A percentile compares a stretch with the other conserved stretches of the same genome.
Evolutionary conservation across 305 asterid genomes (phyloP).

Genomic region (Withania somnifera): DNA sequence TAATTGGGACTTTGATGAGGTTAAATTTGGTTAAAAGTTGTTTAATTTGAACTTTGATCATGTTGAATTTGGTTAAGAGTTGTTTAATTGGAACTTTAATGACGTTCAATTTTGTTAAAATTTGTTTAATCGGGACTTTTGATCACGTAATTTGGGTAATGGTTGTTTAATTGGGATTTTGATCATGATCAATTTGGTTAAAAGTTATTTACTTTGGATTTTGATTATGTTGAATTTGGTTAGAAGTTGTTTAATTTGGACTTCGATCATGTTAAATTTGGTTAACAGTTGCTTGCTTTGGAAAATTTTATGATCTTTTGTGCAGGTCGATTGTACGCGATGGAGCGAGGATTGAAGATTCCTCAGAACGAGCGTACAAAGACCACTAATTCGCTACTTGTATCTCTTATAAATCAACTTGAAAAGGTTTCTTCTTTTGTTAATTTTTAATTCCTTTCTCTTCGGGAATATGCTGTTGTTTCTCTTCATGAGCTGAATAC

Average conservation of each 20-base stretch:
- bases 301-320: not conserved
- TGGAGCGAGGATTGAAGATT: conserved; percentile 86
- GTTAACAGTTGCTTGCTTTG: not conserved
- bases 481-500: not conserved
- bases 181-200: not conserved
- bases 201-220: not conserved
- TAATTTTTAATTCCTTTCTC: not conserved
- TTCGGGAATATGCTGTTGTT: not conserved
- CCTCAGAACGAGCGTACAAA: conserved; percentile 75
- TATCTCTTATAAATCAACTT: conserved; percentile 76
- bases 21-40: not conserved
- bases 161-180: not conserved
- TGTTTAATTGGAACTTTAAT: not conserved
- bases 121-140: not conserved
- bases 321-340: conserved; percentile 84
- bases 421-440: conserved; percentile 46
- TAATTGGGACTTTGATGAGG: not conserved
- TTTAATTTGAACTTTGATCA: not conserved
- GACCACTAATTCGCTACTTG: conserved; percentile 57
- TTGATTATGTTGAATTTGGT: not conserved
- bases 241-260: not conserved
- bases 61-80: not conserved
- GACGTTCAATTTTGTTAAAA: not conserved
- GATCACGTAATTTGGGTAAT: not conserved
- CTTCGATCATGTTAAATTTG: not conserved